Conservation (phyloP, 75 land plant genomes). For the Picea sitchensis region DNA sequence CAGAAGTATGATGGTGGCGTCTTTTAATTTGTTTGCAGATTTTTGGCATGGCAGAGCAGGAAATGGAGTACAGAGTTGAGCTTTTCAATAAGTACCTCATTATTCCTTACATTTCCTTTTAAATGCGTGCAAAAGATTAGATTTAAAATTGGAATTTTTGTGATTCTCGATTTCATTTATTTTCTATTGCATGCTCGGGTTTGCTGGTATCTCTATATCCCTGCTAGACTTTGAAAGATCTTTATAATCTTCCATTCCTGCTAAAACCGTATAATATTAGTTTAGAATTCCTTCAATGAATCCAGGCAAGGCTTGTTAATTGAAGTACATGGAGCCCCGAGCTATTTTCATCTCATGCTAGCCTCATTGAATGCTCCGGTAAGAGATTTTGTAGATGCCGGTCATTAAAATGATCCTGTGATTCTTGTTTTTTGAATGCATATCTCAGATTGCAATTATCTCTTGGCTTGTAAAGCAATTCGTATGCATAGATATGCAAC, state of each 20-base stretch:
- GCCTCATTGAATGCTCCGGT: not conserved
- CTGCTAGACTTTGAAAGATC: not conserved
- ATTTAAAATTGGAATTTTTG: not conserved
- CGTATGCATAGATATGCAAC: too few species aligned
- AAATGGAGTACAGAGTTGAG: conserved; percentile 42
- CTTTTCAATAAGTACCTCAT: conserved; percentile 33
- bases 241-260: not conserved
- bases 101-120: not conserved
- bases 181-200: not conserved
- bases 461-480: too few species aligned
- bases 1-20: not conserved
- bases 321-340: not conserved
- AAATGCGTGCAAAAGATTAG: not conserved
- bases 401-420: too few species aligned
- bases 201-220: not conserved
- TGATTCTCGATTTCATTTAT: not conserved
- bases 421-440: too few species aligned
- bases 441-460: too few species aligned
- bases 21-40: conserved; percentile 14
- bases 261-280: not conserved
- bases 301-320: not conserved
- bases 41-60: conserved; percentile 45
- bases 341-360: not conserved
- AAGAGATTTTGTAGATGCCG: too few species aligned
- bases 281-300: not conserved